These are phyloP conservation scores for Elsinoe fawcettii DNA, from an alignment of 2,329 filamentous ascomycete species.

Conservation along the genomic window DNA sequence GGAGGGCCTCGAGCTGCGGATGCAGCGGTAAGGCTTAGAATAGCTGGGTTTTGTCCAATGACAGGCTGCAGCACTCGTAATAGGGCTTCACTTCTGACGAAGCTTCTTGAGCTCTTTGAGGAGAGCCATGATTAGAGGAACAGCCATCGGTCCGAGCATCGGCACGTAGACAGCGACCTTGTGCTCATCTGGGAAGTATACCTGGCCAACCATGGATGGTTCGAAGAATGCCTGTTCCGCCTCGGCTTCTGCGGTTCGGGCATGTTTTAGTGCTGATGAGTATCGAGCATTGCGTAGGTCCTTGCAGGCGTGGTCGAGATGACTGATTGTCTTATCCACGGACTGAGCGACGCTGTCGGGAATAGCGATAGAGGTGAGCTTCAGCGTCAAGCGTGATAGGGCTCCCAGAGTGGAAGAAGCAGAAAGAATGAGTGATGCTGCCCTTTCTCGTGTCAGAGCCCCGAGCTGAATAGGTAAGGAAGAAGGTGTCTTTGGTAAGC, in stretches of 20 bases:
- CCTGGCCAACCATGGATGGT: constrained; percentile 96
- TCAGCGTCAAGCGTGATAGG: constrained; percentile 73
- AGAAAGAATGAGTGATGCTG: constrained; percentile 75
- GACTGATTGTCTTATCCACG: constrained; percentile 68
- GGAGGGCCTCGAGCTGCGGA: background rate
- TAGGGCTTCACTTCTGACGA: constrained; percentile 1
- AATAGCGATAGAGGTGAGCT: constrained; percentile 84
- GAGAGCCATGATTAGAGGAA: constrained; percentile 76
- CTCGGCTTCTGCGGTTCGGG: constrained; percentile 75
- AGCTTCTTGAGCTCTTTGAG: constrained; percentile 62
- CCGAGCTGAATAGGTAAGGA: constrained; percentile 80
- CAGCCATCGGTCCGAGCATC: constrained; percentile 79
- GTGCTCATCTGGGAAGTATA: constrained; percentile 98
- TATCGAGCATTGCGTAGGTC: constrained; percentile 56
- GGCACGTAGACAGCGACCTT: constrained; percentile 95
- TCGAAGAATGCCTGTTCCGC: constrained; percentile 96
- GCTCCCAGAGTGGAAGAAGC: constrained; percentile 93
- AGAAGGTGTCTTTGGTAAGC: constrained; percentile 66
- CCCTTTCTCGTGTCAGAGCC: constrained; percentile 75
- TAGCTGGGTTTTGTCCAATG: background rate
- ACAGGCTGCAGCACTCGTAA: background rate
- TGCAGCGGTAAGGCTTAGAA: background rate
- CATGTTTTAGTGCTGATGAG: constrained; percentile 64
- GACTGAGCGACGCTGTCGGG: constrained; percentile 79
- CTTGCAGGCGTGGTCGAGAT: constrained; percentile 69